Evolutionary conservation across 306 rosid genomes (phyloP), one percentile per base, ranked within the genome.

Genomic region (Castanospermum australe): DNA sequence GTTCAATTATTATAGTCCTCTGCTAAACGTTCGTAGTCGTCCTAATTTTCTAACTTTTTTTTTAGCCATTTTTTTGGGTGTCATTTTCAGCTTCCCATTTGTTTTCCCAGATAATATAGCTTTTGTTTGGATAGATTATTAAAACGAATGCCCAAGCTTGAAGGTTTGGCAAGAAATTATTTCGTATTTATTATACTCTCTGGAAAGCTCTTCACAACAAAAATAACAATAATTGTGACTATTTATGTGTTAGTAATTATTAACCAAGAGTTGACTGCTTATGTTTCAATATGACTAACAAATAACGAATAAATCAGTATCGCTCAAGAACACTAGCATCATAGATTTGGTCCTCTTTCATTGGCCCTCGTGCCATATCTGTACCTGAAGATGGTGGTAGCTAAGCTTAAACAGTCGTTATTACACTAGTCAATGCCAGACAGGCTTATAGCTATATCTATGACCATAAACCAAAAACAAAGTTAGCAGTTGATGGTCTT

Each of bases 331-430:
- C 22, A 13, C 6, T 13, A 9, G 1, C 44, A 42, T 17, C 14
- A 22, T 52, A 67, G 79, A 77, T 83, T 79, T 65, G 68, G 79
- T 39, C 73, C 25, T 17, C 62, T 8, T 70, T 60, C 42, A 62
- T 48, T 69, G 25, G 61, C 18, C 5, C 33, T 60, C 12, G 3
- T 41, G n/a, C 60, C 41, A 60, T 59, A 82, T 79, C 75, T 75
- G 66, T 62, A 7, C 2, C 21, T 3, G 33, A 55, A 42, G 36
- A 18, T 20, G 14, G 32, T 20, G 14, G 32, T 45, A 67, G 57
- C 39, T 57, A 39, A 41, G 87, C 59, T 73, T 69, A 48, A 48
- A 6, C 15, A 48, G 62, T 74, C 67, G 47, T 78, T 79, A 75
- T 65, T 75, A 76, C 52, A 20, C 17, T 22, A 15, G 79, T 85